Percentiles rank a stretch among this genome's conserved stretches.
These are phyloP conservation scores for Myochromella boudieri DNA, from an alignment of 768 basidiomycete species.

Conservation along the genomic window DNA sequence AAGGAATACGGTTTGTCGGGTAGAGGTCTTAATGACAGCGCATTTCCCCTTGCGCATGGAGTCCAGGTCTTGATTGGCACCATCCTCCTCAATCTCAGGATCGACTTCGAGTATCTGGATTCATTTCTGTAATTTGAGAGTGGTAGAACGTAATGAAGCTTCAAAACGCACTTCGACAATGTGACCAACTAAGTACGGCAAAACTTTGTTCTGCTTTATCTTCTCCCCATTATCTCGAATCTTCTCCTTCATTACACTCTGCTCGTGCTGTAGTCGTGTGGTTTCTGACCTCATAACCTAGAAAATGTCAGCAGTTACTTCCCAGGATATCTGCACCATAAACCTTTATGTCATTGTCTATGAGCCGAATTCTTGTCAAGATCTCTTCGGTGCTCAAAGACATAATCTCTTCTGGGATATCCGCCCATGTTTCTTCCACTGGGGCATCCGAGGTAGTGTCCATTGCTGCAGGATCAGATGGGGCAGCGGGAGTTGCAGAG, in stretches of 20 bases:
- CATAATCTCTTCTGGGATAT: conserved; percentile 88
- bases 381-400: conserved; percentile 83
- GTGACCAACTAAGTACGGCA: conserved; percentile 97
- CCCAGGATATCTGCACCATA: conserved; percentile 10
- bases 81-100: conserved; percentile 90
- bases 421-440: conserved; percentile 81
- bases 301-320: conserved; percentile 4
- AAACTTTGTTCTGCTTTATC: conserved; percentile 98
- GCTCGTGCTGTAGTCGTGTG: conserved; percentile 88
- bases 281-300: conserved; percentile 98
- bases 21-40: conserved; percentile 98
- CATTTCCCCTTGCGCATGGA: conserved; percentile 98
- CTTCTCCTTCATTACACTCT: conserved; percentile 96
- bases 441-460: conserved; percentile 72
- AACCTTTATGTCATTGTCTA: conserved; percentile 97
- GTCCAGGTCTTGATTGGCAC: conserved; percentile 93
- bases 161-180: conserved; percentile 83
- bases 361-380: conserved; percentile 82
- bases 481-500: conserved; percentile 30
- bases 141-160: conserved; percentile 3
- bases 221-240: conserved; percentile 98
- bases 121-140: conserved; percentile 4
- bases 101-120: conserved; percentile 93
- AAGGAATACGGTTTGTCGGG: conserved; percentile 97
- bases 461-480: conserved; percentile 50